Conservation (phyloP, 2,329 filamentous ascomycete genomes). For the Penicillium sp. region DNA sequence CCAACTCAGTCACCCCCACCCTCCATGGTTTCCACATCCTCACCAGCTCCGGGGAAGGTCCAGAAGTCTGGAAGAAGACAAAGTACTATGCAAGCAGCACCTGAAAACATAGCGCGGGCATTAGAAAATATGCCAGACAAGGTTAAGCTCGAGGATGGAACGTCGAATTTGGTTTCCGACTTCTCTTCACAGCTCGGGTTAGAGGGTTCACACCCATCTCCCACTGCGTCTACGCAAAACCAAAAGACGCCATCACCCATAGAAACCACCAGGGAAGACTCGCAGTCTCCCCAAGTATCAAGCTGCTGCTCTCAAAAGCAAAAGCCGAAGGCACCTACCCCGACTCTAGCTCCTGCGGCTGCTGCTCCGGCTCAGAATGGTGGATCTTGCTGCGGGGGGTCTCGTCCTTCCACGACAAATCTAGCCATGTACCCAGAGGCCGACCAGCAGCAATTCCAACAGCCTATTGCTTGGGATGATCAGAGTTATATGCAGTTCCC, state of each 20-base stretch:
- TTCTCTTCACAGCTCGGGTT: constrained; percentile 11
- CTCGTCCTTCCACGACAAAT: constrained; percentile 5
- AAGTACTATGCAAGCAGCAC: constrained; percentile 34
- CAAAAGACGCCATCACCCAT: background rate
- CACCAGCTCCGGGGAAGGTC: constrained; percentile 33
- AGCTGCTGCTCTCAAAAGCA: constrained; percentile 29
- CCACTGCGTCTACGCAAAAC: background rate
- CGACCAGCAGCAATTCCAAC: constrained; percentile 6
- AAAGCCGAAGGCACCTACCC: constrained; percentile 12
- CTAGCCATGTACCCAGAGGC: background rate
- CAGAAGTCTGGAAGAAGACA: constrained; percentile 39
- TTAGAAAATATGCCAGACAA: constrained; percentile 31
- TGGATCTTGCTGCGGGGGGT: constrained; percentile 33
- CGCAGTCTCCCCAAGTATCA: constrained; percentile 8
- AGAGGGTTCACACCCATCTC: constrained; percentile 4
- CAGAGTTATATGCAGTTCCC: constrained; percentile 19
- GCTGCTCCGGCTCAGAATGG: constrained; percentile 5
- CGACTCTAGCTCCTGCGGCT: background rate
- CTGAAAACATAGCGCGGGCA: constrained; percentile 38
- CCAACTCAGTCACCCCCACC: constrained; percentile 15
- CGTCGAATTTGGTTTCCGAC: constrained; percentile 7
- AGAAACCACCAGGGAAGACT: background rate
- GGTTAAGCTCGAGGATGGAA: constrained; percentile 23
- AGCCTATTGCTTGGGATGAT: constrained; percentile 12
- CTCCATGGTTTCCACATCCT: constrained; percentile 23